These are phyloP conservation scores for slime mould (Dictyostelium discoideum) DNA, from an alignment of 78 protist genomes.

Conservation along the genomic window DNA sequence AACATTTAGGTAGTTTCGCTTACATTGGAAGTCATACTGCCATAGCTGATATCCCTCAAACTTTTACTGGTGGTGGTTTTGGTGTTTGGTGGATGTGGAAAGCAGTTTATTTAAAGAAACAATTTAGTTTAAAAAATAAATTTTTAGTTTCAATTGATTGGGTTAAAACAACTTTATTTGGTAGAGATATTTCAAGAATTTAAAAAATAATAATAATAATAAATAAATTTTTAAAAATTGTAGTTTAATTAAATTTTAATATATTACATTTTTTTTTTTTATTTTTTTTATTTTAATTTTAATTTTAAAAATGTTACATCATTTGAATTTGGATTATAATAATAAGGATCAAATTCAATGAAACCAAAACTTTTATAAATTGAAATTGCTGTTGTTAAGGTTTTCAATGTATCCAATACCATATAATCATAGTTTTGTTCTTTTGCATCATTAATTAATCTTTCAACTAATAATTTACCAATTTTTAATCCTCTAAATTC, in stretches of 20 bases:
- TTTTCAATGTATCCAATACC: background rate
- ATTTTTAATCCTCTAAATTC: slow-evolving; percentile 3
- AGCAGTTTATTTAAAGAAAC: slow-evolving; percentile 50
- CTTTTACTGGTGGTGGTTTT: slow-evolving; percentile 57
- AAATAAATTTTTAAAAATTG: too few relatives aligned
- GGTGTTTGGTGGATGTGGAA: slow-evolving; percentile 78
- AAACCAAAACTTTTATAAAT: background rate
- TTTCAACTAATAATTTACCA: background rate
- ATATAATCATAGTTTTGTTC: background rate
- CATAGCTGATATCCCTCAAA: slow-evolving; percentile 63
- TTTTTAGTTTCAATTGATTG: slow-evolving; percentile 43
- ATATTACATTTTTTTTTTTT: background rate
- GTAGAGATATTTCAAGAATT: slow-evolving; percentile 59
- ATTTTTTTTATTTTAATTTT: background rate
- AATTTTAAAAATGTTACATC: background rate
- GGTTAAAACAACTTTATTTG: slow-evolving; percentile 56
- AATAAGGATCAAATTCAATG: background rate
- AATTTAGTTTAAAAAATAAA: slow-evolving; percentile 54
- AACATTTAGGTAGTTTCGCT: slow-evolving; percentile 77
- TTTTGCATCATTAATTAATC: background rate
- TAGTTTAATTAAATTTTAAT: background rate
- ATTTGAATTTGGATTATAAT: background rate
- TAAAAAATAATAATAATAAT: background rate
- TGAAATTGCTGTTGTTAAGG: background rate
- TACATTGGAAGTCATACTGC: slow-evolving; percentile 69